Conservation (phyloP, 169 alveolate genomes). For the Cryptosporidium ubiquitum region DNA sequence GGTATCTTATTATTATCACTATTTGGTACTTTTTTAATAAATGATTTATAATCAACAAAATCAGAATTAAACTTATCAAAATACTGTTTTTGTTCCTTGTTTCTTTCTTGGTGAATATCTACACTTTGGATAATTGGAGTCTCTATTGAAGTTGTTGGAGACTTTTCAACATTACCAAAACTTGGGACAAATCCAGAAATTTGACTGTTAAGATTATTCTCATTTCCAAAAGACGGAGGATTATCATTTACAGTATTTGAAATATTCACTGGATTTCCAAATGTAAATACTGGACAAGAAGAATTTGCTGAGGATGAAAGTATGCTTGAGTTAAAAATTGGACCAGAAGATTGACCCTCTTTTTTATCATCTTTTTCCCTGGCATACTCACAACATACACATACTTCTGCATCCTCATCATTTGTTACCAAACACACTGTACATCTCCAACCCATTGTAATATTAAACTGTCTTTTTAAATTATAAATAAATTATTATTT, state of each 20-base stretch:
- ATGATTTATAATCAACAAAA: constrained; percentile 3
- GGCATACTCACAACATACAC: constrained; percentile 67
- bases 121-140: constrained; percentile 1
- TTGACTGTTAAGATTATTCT: neutral
- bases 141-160: constrained; percentile 20
- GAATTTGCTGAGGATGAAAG: neutral
- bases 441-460: constrained; percentile 67
- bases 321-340: constrained; percentile 2
- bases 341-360: neutral
- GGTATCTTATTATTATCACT: constrained; percentile 1
- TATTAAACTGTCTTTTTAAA: too few relatives aligned
- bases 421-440: constrained; percentile 67
- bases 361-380: neutral
- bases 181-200: constrained; percentile 19
- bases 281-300: constrained; percentile 59
- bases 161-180: neutral
- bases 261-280: constrained; percentile 1
- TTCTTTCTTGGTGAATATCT: neutral
- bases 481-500: too few relatives aligned
- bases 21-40: neutral
- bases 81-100: neutral
- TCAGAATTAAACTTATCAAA: constrained; percentile 8
- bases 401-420: constrained; percentile 52
- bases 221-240: neutral
- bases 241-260: neutral